Base-by-base conservation (phyloP, 441 rosid species). In the Gossypium trilobum region DNA sequence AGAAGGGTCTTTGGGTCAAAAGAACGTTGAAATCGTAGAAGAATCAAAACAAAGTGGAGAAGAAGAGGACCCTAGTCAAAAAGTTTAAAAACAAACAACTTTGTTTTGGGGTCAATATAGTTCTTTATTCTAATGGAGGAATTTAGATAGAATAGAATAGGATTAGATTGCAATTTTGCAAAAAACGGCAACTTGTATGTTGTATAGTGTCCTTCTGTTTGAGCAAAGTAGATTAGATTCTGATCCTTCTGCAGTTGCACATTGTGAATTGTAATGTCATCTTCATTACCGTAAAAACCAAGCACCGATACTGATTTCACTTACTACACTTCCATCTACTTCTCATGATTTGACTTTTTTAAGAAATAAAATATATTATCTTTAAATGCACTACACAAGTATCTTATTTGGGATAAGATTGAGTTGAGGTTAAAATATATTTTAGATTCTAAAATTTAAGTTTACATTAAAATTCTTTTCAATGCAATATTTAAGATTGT, bases 31-130 rank as follows among this genome's bases (percentile, higher is more conserved):
- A 16, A 75, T 67, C 56, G 33, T 58, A 39, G 80, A 73, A 74
- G 94, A 83, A 79, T 74, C 82, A 58, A 74, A 73, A 14, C 80
- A 87, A 63, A 87, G 75, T 64, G 84, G 78, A 74, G 79, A 64
- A 3, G 4, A 79, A 74, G 79, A 64, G 13, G 4, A 33, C 75
- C 73, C 71, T 60, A 11, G 25, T 67, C 59, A 75, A 25, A 75
- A 82, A 75, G 89, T 80, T 71, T 88, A 75, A 73, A 39, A 46
- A 61, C 0, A 39, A 46, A 61, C 0, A 2, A 46, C 51, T 46
- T 11, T 20, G 4, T n/a, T 23, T 2, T 52, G 31, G 48, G 46
- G n/a, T 31, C 63, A 23, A 4, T 52, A 7, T 54, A 5, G 42
- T 31, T 1, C 19, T 14, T 54, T 9, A 57, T 20, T 8, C 5